Percentiles rank a stretch among this genome's conserved stretches.
These are phyloP conservation scores for Fonsecaea erecta DNA, from an alignment of 2,329 filamentous ascomycete genomes.

Conservation along the genomic window DNA sequence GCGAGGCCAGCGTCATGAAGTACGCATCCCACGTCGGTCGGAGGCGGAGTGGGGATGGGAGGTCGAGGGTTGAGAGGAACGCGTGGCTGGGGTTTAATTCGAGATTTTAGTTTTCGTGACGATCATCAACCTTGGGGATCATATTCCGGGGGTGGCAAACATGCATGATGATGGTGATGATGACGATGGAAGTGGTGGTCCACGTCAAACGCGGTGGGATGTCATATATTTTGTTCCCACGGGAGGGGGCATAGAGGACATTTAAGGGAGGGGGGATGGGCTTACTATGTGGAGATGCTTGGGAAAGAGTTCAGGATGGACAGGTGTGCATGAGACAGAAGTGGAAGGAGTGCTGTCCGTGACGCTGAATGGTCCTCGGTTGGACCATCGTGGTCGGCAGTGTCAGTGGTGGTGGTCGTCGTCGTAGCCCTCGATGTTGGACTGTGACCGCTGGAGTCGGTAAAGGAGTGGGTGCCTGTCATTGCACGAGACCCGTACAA, in stretches of 20 bases:
- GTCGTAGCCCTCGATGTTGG: not conserved
- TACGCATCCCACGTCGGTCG: constrained; percentile 95
- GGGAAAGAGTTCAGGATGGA: constrained; percentile 74
- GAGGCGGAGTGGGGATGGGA: constrained; percentile 77
- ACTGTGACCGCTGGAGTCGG: not conserved
- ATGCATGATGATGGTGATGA: no score
- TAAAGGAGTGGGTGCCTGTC: not conserved
- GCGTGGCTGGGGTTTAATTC: constrained; percentile 52
- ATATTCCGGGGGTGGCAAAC: no score
- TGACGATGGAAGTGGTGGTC: no score
- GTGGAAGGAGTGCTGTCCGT: constrained; percentile 50
- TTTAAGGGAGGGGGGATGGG: constrained; percentile 56
- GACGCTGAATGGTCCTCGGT: not conserved
- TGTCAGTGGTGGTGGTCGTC: no score
- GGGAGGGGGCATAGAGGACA: no score
- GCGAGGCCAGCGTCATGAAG: constrained; percentile 94
- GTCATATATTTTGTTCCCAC: no score
- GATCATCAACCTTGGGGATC: no score
- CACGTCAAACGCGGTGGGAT: no score
- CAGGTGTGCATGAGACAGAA: constrained; percentile 81
- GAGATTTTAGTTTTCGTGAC: no score
- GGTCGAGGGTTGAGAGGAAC: constrained; percentile 73
- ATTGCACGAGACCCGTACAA: constrained; percentile 64
- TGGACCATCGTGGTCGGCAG: not conserved
- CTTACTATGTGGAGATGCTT: not conserved